Evolutionary conservation across 2,329 filamentous ascomycete species (phyloP), one percentile per base, ranked within the genome.

Genomic region (Fusarium sororula): DNA sequence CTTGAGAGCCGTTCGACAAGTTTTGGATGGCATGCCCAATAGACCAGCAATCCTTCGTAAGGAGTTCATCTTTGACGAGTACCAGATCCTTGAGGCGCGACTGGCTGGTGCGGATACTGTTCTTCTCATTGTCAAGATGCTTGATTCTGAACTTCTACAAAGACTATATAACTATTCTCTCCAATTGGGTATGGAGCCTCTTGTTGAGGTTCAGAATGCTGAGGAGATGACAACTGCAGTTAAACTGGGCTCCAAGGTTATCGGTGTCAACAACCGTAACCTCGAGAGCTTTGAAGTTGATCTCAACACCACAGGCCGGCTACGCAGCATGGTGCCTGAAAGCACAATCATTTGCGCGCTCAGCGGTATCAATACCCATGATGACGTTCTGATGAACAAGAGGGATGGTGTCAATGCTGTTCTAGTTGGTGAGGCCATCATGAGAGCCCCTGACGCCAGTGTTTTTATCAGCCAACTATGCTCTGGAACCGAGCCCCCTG

Each of bases 181-280:
- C 48, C 95, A 92, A 6, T 87, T 99, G 5, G 96, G 95, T 24
- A 99, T 99, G 96, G 97, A 99, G 84, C 96, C 96, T 39, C 84
- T 99, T 37, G 96, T 99, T 4, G 96, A 99, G 82, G 96, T 99
- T 35, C 97, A 99, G 80, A 99, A 93, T 47, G 91, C 92, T 0
- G 94, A 96, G 56, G 96, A 99, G 83, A 99, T 98, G 94, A 88
- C 92, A 44, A 91, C 91, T 64, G 96, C 97, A 13, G 91, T 98
- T 51, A 90, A 93, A 64, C 88, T 99, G 28, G 96, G 96, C 17
- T 90, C 96, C 28, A 93, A 95, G 83, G 96, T 94, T 42, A 97
- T 99, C 78, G 96, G 96, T 32, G 96, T 99, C 77, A 99, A 99
- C 85, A 99, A 99, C 85, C 92, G 96, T 63, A 97, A 99, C 79